phyloP scores from a whole-genome alignment of 2,329 filamentous ascomycete genomes.

The Lizonia empirigonia region DNA sequence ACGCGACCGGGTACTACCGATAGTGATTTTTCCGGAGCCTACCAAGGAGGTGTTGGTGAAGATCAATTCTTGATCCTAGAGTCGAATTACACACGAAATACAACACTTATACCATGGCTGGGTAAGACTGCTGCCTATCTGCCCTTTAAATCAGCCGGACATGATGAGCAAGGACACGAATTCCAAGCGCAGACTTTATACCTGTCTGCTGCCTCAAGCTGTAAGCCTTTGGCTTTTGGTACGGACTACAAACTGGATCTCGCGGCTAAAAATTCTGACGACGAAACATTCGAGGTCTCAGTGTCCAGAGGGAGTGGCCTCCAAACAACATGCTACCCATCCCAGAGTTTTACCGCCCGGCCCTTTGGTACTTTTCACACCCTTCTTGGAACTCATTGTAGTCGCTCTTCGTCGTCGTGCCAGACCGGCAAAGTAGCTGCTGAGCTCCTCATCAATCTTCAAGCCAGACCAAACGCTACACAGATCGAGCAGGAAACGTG shows the following conservation, averaged over 20 bases:
- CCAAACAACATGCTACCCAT: too few species aligned
- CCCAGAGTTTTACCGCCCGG: too few species aligned
- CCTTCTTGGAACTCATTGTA: too few species aligned
- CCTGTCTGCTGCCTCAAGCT: constrained; percentile 43
- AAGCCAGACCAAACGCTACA: constrained; percentile 13
- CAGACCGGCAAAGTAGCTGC: too few species aligned
- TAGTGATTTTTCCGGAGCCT: constrained; percentile 25
- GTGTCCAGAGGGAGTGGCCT: too few species aligned
- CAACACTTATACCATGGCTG: constrained; percentile 57
- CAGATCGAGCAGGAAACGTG: constrained; percentile 23
- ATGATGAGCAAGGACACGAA: constrained; percentile 1
- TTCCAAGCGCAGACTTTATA: constrained; percentile 39
- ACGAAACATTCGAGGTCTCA: too few species aligned
- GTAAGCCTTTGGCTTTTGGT: constrained; percentile 28
- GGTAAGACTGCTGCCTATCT: constrained; percentile 55
- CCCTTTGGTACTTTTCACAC: too few species aligned
- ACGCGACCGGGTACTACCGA: too few species aligned
- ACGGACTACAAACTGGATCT: not conserved
- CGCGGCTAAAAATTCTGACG: too few species aligned
- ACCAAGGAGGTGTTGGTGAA: constrained; percentile 23
- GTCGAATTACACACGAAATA: constrained; percentile 55
- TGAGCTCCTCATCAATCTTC: constrained; percentile 17
- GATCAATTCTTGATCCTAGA: constrained; percentile 51
- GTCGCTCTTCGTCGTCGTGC: too few species aligned
- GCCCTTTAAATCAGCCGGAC: constrained; percentile 42